Conservation (phyloP, 2,329 filamentous ascomycete genomes). For the Botrytis fabae region DNA sequence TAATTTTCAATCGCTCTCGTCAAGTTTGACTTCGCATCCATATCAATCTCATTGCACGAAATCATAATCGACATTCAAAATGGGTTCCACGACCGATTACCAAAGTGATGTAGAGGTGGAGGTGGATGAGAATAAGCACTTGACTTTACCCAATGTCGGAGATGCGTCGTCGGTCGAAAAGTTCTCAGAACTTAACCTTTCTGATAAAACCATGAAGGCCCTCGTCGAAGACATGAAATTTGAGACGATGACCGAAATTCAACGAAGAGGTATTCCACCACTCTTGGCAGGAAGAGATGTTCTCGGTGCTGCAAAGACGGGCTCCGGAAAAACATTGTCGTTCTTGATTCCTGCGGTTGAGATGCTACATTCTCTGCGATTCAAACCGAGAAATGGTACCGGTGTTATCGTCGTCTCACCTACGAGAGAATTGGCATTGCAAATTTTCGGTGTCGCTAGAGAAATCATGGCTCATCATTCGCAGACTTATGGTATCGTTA, state of each 20-base stretch:
- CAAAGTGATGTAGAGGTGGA: conserved; percentile 37
- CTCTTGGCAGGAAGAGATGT: conserved; percentile 88
- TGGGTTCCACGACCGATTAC: conserved; percentile 41
- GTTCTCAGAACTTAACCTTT: conserved; percentile 69
- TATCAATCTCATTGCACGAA: not conserved
- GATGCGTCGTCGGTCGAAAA: conserved; percentile 26
- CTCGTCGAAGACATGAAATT: conserved; percentile 86
- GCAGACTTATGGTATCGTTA: conserved; percentile 94
- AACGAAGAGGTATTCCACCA: conserved; percentile 82
- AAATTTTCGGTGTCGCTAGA: conserved; percentile 92
- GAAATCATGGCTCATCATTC: conserved; percentile 92
- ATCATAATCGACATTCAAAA: conserved; percentile 21
- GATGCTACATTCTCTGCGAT: conserved; percentile 84
- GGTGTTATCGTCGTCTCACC: conserved; percentile 92
- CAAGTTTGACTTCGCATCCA: not conserved
- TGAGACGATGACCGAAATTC: conserved; percentile 93
- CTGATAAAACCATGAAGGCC: conserved; percentile 83
- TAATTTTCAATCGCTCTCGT: conserved; percentile 12
- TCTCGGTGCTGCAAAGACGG: conserved; percentile 92
- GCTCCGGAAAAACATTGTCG: conserved; percentile 91
- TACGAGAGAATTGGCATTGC: conserved; percentile 88
- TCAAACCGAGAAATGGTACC: conserved; percentile 92
- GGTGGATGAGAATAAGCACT: conserved; percentile 30
- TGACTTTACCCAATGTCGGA: conserved; percentile 31
- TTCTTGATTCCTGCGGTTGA: conserved; percentile 94